Percentiles rank a stretch among this genome's conserved stretches.
Evolutionary conservation across 768 basidiomycete genomes (phyloP).

Genomic region (Tulasnella sp.): DNA sequence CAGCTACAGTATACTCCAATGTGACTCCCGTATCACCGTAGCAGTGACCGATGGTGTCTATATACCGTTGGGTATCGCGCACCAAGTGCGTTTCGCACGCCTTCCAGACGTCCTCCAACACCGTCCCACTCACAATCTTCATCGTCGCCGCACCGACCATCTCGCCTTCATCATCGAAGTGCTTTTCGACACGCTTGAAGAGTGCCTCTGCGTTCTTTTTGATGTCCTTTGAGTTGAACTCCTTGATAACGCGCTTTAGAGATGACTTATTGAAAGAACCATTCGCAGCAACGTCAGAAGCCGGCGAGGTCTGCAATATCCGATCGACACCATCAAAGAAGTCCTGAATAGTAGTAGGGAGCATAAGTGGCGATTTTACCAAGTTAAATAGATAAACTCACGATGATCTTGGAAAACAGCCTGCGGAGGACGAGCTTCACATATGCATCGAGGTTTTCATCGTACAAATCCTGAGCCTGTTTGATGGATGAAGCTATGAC

Average conservation of each 20-base stretch:
- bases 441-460: constrained; percentile 80
- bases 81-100: constrained; percentile 79
- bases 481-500: constrained; percentile 53
- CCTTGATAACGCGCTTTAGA: constrained; percentile 77
- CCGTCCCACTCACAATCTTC: constrained; percentile 32
- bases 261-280: constrained; percentile 62
- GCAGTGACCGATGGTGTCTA: constrained; percentile 59
- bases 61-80: constrained; percentile 59
- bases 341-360: constrained; percentile 57
- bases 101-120: constrained; percentile 80
- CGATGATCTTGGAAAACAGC: constrained; percentile 79
- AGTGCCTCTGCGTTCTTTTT: constrained; percentile 79
- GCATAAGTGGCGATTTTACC: neutral
- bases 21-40: constrained; percentile 63
- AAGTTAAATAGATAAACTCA: constrained; percentile 39
- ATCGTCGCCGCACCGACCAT: constrained; percentile 28
- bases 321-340: constrained; percentile 90
- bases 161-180: constrained; percentile 56
- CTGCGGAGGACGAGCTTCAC: constrained; percentile 77
- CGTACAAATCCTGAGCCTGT: constrained; percentile 73
- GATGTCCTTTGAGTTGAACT: constrained; percentile 78
- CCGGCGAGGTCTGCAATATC: constrained; percentile 67
- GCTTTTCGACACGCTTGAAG: constrained; percentile 89
- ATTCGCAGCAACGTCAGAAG: constrained; percentile 66
- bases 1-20: constrained; percentile 62